Evolutionary conservation across 2,329 filamentous ascomycete species (phyloP).

Genomic region (Apiospora kogelbergensis): DNA sequence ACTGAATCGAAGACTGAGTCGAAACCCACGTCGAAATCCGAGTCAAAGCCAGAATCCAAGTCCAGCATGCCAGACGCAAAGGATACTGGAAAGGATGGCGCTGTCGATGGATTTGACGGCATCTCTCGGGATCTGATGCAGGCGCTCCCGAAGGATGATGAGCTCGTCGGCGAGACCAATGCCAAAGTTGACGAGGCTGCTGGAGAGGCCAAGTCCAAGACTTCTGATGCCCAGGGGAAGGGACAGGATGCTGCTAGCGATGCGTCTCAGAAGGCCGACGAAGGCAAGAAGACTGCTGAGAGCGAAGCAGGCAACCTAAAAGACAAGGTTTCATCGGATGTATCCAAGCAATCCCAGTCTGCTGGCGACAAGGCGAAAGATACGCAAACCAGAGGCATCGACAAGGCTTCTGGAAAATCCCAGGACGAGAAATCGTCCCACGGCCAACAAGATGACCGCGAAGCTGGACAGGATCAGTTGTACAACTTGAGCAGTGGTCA

Average conservation of each 20-base stretch:
- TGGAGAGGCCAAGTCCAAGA: constrained; percentile 7
- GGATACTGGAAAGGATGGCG: not conserved
- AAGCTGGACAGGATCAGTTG: not conserved
- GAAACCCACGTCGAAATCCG: not conserved
- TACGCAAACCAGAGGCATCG: not conserved
- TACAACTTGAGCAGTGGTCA: constrained; percentile 1
- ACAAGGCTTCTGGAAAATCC: not conserved
- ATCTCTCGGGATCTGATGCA: constrained; percentile 4
- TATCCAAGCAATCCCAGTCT: not conserved
- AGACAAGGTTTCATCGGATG: not conserved
- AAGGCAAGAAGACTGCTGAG: not conserved
- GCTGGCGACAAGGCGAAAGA: not conserved
- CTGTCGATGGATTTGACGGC: not conserved
- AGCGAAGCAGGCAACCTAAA: not conserved
- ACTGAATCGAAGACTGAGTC: not conserved
- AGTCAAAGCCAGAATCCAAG: not conserved
- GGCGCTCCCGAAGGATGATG: constrained; percentile 20
- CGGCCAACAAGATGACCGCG: not conserved
- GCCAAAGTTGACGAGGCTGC: constrained; percentile 19
- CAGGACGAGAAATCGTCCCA: not conserved
- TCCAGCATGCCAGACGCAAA: not conserved
- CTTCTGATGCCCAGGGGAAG: not conserved
- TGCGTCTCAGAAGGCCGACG: not conserved
- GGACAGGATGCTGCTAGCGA: not conserved
- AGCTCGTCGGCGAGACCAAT: constrained; percentile 18